These are phyloP conservation scores for Solanum hybrid DNA, from an alignment of 305 asterid genomes.

Conservation along the genomic window DNA sequence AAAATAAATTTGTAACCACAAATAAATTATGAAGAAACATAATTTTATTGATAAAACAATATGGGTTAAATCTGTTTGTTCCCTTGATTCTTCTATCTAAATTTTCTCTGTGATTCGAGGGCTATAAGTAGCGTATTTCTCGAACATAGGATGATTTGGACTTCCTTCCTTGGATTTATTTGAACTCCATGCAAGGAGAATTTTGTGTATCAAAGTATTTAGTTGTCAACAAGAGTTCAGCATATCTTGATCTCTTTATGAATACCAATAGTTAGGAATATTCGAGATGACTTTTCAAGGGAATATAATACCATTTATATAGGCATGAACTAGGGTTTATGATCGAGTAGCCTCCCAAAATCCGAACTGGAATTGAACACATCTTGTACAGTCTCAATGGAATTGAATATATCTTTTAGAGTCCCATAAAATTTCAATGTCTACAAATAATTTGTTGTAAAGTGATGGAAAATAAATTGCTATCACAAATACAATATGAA, in stretches of 20 bases:
- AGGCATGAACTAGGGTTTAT: background rate
- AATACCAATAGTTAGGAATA: too few species aligned
- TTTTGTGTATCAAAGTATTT: background rate
- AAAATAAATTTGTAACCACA: background rate
- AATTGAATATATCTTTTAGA: background rate
- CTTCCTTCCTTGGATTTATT: background rate
- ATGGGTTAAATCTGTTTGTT: background rate
- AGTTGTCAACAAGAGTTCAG: background rate
- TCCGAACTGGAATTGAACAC: background rate
- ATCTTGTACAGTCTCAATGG: background rate
- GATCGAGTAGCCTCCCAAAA: background rate
- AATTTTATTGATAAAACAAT: background rate
- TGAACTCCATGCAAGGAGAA: background rate
- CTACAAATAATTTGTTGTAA: background rate
- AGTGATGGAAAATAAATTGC: background rate
- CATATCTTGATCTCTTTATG: background rate
- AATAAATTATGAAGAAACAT: background rate
- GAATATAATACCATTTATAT: too few species aligned
- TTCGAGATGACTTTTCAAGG: too few species aligned
- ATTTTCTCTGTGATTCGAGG: background rate
- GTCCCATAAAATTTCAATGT: background rate
- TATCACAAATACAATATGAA: background rate
- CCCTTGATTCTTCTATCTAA: background rate
- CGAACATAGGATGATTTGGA: background rate
- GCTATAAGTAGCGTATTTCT: background rate